Evolutionary conservation across 1,139 yeast genomes (phyloP).

Genomic region (Sugiyamaella japonica): DNA sequence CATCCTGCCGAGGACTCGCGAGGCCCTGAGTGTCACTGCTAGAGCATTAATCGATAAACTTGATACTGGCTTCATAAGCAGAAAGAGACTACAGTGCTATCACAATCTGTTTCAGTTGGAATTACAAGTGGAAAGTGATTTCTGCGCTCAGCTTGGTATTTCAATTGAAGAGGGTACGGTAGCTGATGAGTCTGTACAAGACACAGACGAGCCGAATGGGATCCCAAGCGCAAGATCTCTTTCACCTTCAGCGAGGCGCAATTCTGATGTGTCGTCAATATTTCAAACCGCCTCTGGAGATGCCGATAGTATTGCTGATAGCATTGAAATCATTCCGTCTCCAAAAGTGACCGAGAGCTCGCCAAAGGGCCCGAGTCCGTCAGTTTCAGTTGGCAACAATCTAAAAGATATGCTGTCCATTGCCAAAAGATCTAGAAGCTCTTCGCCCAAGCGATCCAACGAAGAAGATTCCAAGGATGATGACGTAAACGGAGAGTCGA

Average conservation of each 20-base stretch:
- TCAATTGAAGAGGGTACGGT: background rate
- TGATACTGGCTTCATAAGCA: conserved; percentile 57
- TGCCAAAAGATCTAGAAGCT: conserved; percentile 8
- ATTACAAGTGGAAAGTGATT: conserved; percentile 24
- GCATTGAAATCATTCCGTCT: background rate
- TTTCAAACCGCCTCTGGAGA: conserved; percentile 1
- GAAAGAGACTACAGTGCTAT: conserved; percentile 47
- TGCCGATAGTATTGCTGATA: background rate
- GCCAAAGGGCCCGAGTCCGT: background rate
- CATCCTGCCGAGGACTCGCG: conserved; percentile 51
- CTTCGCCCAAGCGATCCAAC: conserved; percentile 1
- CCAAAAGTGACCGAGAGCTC: background rate
- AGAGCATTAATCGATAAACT: conserved; percentile 51
- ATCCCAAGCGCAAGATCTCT: background rate
- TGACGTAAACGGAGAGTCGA: background rate
- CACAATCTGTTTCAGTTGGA: conserved; percentile 43
- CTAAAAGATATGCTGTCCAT: background rate
- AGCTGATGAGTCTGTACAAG: background rate
- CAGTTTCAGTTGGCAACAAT: background rate
- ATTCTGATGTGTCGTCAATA: background rate
- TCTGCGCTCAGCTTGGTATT: conserved; percentile 10
- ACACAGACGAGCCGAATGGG: background rate
- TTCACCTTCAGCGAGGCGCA: background rate
- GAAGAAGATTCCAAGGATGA: conserved; percentile 10
- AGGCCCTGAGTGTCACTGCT: conserved; percentile 47